Base-by-base conservation (phyloP, 768 basidiomycete species). In the Boletus eberwhitei region DNA sequence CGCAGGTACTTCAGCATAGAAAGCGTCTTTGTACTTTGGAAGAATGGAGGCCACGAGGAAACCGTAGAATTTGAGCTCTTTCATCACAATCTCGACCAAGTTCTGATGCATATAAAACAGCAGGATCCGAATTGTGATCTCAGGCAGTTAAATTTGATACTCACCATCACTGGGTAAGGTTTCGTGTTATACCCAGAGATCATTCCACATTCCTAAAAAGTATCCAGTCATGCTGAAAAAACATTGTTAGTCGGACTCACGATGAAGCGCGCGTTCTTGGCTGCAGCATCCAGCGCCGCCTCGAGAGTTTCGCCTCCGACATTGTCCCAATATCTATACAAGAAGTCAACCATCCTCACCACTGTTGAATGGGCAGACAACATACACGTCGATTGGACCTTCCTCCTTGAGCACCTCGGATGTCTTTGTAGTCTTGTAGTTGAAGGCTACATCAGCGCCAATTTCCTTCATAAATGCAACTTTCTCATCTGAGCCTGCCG, bases 401-500 rank as follows among this genome's bases (percentile, higher is more conserved):
- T 88, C 77, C 53, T 76, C 75, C 54, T 67, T 58, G 26, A 90
- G 72, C 5, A 86, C 75, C 19, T 84, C 78, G 2, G 61, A 63
- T 0, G 80, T 82, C 41, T 75, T 72, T 2, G 73, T 73, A 0
- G 77, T 87, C 73, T 90, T 86, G 71, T 87, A 88, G 69, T 90
- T 88, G 75, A 88, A 88, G 2, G 77, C 83, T 14, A 85, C 77
- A 57, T 90, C 87, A 0, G 80, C 80, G 1, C 86, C 87, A 37
- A 87, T 55, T 13, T 75, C 74, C 49, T 77, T 76, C 68, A 86
- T 73, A 63, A 79, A 86, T 5, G 73, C 67, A 8, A 90, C 85
- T 69, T 90, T 90, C 48, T 86, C 83, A 29, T 89, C 86, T 0
- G 81, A 79, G 3, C 88, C 86, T 0, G 86, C 83, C 1, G 84